Evolutionary conservation across 2,329 filamentous ascomycete genomes (phyloP), one percentile per base, ranked within the genome.

Genomic region (Hymenoscyphus occultus): DNA sequence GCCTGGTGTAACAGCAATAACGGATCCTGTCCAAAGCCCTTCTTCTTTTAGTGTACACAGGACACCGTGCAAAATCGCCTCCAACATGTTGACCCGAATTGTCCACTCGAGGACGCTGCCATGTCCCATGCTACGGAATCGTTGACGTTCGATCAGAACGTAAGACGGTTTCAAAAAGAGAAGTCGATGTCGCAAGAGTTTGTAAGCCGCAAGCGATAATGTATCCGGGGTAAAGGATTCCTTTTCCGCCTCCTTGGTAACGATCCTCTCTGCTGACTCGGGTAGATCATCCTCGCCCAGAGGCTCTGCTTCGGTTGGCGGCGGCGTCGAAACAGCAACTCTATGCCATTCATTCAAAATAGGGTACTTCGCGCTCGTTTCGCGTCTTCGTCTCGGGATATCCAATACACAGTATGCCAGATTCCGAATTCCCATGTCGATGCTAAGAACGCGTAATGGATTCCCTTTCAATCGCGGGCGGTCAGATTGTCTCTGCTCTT

Each of bases 351-450:
- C 59, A 39, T 63, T 19, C 40, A 62, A 59, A 1, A 39, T 61
- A 7, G 63, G 56, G 28, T 54, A 22, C 48, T 39, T 12, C 3
- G n/a, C 31, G 14, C 32, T 35, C 12, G 54, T 16, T 12, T 57
- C 39, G 5, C 13, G 45, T 40, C 51, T 61, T 39, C 32, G 6
- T n/a, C 40, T 39, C 80, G 71, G 60, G 59, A 40, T 68, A 67
- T 73, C 70, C 7, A 91, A 76, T 67, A 91, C 81, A 69, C 90
- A 90, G 74, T 87, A 92, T 0, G 91, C 91, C 3, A 96, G 80
- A 74, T 96, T 96, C 56, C 86, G 86, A 69, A 96, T 90, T 3
- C 92, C 92, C 86, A 95, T 90, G 75, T 96, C 92, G 67, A 96
- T 89, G 74, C 90, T 93, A 40, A 95, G 76, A 31, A 95, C 81